phyloP scores from a whole-genome alignment of 768 basidiomycete genomes.

The Russula emetica region DNA sequence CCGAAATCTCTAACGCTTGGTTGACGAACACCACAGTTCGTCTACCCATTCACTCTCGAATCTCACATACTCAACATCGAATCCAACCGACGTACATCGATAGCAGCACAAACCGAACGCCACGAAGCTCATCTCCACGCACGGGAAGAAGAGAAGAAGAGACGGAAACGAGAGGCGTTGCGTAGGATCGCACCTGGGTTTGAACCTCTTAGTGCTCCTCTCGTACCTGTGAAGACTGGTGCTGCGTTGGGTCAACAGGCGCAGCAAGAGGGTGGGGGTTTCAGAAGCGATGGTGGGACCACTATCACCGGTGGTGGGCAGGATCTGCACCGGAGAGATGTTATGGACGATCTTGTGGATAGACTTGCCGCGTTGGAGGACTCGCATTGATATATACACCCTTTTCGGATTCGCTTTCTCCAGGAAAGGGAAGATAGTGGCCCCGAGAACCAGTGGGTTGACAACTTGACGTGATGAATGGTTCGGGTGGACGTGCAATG shows the following conservation, averaged over 20 bases:
- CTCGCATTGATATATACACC: not conserved
- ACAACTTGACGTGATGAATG: too few relatives aligned
- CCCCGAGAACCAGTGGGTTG: too few relatives aligned
- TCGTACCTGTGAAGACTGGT: conserved; percentile 18
- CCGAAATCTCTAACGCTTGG: too few relatives aligned
- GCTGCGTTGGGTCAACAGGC: not conserved
- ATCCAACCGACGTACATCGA: conserved; percentile 62
- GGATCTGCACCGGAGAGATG: conserved; percentile 13
- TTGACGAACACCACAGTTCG: conserved; percentile 80
- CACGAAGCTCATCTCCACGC: conserved; percentile 67
- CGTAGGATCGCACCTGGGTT: conserved; percentile 81
- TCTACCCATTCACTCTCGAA: conserved; percentile 93
- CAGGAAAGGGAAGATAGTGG: too few relatives aligned
- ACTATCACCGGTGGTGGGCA: too few relatives aligned
- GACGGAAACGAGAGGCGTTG: conserved; percentile 57
- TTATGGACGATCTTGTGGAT: conserved; percentile 28
- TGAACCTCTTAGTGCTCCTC: conserved; percentile 35
- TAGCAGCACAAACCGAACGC: conserved; percentile 59
- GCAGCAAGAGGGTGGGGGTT: too few relatives aligned
- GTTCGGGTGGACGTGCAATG: too few relatives aligned
- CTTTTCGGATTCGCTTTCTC: not conserved
- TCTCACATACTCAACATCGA: conserved; percentile 75
- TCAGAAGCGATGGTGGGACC: too few relatives aligned
- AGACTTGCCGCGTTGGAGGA: conserved; percentile 21
- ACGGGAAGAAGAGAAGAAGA: conserved; percentile 75